Evolutionary conservation across 768 basidiomycete species (phyloP).

Genomic region (Trichaptum fuscoviolaceum): DNA sequence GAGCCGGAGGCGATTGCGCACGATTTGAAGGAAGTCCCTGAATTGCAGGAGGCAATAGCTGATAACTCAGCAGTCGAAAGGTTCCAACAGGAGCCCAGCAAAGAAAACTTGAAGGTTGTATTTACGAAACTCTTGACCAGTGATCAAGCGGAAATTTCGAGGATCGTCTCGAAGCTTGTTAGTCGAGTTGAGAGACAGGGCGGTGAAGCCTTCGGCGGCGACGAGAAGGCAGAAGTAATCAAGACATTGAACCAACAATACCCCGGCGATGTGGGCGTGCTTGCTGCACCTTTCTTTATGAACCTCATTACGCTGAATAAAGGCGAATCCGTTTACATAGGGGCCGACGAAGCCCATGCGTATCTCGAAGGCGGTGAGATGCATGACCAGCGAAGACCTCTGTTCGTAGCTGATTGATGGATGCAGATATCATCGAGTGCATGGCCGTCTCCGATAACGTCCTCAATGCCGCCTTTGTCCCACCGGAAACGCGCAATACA

Average conservation of each 20-base stretch:
- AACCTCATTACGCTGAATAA: constrained; percentile 45
- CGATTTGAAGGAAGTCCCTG: constrained; percentile 38
- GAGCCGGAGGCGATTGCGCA: constrained; percentile 39
- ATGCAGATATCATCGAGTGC: constrained; percentile 54
- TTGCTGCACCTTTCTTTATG: constrained; percentile 45
- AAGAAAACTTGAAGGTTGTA: constrained; percentile 31
- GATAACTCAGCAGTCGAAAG: constrained; percentile 25
- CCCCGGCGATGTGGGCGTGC: constrained; percentile 48
- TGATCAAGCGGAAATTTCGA: constrained; percentile 26
- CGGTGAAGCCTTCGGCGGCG: constrained; percentile 9
- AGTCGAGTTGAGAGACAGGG: constrained; percentile 15
- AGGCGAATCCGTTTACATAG: constrained; percentile 51
- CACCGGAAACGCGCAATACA: constrained; percentile 13
- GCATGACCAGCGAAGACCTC: neutral
- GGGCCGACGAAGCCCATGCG: constrained; percentile 53
- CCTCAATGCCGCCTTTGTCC: constrained; percentile 44
- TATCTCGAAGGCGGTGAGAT: constrained; percentile 50
- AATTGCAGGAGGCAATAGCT: constrained; percentile 37
- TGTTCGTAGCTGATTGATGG: neutral
- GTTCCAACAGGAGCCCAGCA: constrained; percentile 27
- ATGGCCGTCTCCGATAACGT: constrained; percentile 58
- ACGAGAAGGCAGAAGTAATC: constrained; percentile 18
- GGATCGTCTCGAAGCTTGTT: constrained; percentile 28
- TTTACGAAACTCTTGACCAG: constrained; percentile 37
- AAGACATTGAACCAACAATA: constrained; percentile 41